Conservation (phyloP, 495 filamentous ascomycete genomes). For the Penicillium herquei region DNA sequence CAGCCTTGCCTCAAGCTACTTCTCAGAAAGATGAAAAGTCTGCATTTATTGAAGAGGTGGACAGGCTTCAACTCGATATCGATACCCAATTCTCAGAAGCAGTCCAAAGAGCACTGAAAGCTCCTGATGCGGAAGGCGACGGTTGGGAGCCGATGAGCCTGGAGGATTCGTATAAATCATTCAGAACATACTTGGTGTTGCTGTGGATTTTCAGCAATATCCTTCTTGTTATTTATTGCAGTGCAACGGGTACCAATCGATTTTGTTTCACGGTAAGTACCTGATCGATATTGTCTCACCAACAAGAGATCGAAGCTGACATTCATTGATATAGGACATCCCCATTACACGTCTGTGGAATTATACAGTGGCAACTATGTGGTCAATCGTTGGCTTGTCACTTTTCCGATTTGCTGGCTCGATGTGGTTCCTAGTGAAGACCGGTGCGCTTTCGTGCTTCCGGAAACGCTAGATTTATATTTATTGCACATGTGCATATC, state of each 20-base stretch:
- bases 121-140: conserved; percentile 64
- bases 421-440: conserved; percentile 20
- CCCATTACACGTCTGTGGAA: conserved; percentile 20
- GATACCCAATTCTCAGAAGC: conserved; percentile 92
- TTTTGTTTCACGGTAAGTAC: conserved; percentile 77
- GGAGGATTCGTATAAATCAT: conserved; percentile 95
- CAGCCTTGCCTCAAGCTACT: conserved; percentile 81
- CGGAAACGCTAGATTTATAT: background rate
- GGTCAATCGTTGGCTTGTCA: conserved; percentile 21
- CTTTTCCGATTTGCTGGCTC: conserved; percentile 23
- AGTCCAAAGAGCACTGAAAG: conserved; percentile 79
- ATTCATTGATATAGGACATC: conserved; percentile 4
- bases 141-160: conserved; percentile 55
- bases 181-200: conserved; percentile 85
- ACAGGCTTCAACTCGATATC: conserved; percentile 93
- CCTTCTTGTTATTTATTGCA: conserved; percentile 76
- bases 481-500: no score
- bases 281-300: background rate
- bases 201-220: conserved; percentile 92
- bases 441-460: conserved; percentile 17
- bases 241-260: conserved; percentile 67
- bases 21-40: conserved; percentile 76
- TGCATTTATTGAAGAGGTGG: conserved; percentile 85
- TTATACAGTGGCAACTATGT: conserved; percentile 17
- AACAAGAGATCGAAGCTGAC: no score